Conservation (phyloP, 2,329 filamentous ascomycete species). For the Stagonosporopsis cucurbitacearum region DNA sequence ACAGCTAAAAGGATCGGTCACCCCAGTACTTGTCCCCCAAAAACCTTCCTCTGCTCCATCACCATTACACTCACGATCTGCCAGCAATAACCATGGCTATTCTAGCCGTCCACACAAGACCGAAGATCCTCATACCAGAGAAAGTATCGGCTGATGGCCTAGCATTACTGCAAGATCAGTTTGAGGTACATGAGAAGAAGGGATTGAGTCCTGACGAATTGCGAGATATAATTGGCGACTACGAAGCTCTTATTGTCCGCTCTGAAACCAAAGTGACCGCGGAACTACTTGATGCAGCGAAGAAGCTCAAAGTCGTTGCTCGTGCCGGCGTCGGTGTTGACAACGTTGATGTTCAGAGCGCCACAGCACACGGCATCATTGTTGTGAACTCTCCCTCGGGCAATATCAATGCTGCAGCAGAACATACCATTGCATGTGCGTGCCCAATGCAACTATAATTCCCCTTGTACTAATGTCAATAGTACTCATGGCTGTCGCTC, state of each 20-base stretch:
- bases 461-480: conserved; percentile 31
- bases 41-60: background rate
- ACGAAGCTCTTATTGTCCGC: conserved; percentile 79
- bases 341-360: conserved; percentile 77
- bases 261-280: conserved; percentile 83
- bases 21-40: background rate
- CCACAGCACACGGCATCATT: conserved; percentile 75
- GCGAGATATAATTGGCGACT: conserved; percentile 69
- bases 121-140: conserved; percentile 75
- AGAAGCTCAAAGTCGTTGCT: conserved; percentile 77
- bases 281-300: conserved; percentile 68
- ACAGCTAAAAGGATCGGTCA: conserved; percentile 10
- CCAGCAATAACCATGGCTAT: conserved; percentile 39
- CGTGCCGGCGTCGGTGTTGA: conserved; percentile 81
- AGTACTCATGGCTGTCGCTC: conserved; percentile 74
- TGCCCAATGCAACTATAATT: background rate
- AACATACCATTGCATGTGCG: conserved; percentile 70
- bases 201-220: conserved; percentile 69
- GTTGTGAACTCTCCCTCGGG: conserved; percentile 81
- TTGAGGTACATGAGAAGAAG: conserved; percentile 73
- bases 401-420: conserved; percentile 81
- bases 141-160: conserved; percentile 82
- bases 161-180: conserved; percentile 68
- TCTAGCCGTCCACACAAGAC: conserved; percentile 37
- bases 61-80: background rate